phyloP scores from a whole-genome alignment of 2,329 filamentous ascomycete genomes.

The Epichloe festucae region DNA sequence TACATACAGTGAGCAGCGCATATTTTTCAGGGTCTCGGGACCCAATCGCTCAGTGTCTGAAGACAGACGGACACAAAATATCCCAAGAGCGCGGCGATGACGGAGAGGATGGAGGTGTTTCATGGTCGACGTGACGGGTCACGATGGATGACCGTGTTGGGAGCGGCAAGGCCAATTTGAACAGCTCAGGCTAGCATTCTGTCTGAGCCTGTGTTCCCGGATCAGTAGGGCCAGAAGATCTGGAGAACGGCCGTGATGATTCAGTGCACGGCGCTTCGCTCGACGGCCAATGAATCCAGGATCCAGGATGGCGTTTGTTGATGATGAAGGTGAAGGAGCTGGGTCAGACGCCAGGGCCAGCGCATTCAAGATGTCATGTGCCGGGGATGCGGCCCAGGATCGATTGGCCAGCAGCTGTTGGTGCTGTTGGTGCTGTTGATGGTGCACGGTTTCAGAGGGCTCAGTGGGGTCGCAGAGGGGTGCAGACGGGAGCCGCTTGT shows the following conservation, averaged over 20 bases:
- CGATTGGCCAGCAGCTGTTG: neutral
- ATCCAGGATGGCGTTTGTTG: neutral
- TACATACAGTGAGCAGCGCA: neutral
- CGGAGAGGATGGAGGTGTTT: neutral
- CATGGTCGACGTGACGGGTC: conserved; percentile 1
- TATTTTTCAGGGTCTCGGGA: neutral
- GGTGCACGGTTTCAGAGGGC: neutral
- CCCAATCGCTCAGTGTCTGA: neutral
- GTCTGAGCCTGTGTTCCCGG: neutral
- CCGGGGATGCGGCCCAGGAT: neutral
- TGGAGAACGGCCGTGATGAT: neutral
- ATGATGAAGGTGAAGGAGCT: neutral
- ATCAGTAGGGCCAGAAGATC: neutral
- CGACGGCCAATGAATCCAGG: neutral
- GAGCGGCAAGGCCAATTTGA: neutral
- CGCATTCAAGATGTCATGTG: neutral
- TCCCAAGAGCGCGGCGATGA: neutral
- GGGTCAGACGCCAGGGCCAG: neutral
- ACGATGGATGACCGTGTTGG: neutral
- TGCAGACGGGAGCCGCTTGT: no score
- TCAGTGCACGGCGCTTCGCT: neutral
- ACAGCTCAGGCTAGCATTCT: neutral
- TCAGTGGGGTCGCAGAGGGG: neutral
- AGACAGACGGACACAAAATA: neutral
- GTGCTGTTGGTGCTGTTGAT: neutral